These are phyloP conservation scores for Ilyonectria robusta DNA, from an alignment of 2,329 filamentous ascomycete genomes.

Conservation along the genomic window DNA sequence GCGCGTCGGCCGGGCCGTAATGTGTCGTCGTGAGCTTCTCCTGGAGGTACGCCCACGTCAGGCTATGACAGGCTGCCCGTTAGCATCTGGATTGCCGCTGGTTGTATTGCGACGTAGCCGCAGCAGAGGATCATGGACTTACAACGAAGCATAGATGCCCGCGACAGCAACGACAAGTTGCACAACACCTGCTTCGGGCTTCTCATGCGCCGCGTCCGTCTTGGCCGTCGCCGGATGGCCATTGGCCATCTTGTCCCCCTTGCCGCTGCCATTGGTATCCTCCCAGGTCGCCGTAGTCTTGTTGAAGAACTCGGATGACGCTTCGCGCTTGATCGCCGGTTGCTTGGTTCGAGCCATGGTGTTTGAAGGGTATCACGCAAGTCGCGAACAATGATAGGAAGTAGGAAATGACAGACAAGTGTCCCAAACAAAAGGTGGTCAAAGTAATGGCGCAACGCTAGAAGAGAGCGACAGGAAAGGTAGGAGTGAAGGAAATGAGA, in stretches of 20 bases:
- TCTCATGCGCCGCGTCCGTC: conserved; percentile 48
- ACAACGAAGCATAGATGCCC: conserved; percentile 98
- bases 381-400: not conserved
- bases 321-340: conserved; percentile 74
- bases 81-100: conserved; percentile 9
- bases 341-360: conserved; percentile 82
- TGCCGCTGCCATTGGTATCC: conserved; percentile 49
- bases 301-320: conserved; percentile 77
- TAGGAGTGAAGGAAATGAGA: conserved; percentile 21
- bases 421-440: not conserved
- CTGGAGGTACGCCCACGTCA: conserved; percentile 97
- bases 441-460: conserved; percentile 28
- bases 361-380: not conserved
- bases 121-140: conserved; percentile 52
- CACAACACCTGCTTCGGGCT: conserved; percentile 73
- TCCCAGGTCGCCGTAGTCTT: conserved; percentile 59
- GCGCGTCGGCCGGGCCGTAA: conserved; percentile 75
- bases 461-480: conserved; percentile 32
- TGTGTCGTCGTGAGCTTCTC: conserved; percentile 96
- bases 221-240: conserved; percentile 46
- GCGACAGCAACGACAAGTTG: conserved; percentile 90
- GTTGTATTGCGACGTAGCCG: not conserved
- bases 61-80: conserved; percentile 62
- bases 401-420: conserved; percentile 13
- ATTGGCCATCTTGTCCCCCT: conserved; percentile 29